These are phyloP conservation scores for Suhomyces canberraensis DNA, from an alignment of 805 yeast genomes.

Conservation along the genomic window DNA sequence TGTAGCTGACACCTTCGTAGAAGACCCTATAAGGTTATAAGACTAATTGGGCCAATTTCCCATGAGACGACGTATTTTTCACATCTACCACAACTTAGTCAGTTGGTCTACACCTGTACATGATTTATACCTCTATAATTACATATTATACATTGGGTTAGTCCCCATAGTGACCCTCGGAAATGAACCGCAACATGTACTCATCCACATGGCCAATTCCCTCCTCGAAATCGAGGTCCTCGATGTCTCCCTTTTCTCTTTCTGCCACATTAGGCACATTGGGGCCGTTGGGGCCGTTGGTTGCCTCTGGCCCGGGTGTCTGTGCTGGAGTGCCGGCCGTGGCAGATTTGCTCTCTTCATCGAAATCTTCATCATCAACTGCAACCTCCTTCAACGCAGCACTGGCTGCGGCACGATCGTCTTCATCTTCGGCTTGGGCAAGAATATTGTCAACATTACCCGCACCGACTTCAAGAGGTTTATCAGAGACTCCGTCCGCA, in stretches of 20 bases:
- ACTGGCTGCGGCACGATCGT: constrained; percentile 83
- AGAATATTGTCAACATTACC: constrained; percentile 53
- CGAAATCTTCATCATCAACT: constrained; percentile 82
- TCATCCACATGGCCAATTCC: constrained; percentile 87
- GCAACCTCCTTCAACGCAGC: constrained; percentile 84
- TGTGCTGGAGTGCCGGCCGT: constrained; percentile 24
- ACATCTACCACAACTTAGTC: too few relatives aligned
- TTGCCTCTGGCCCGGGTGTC: constrained; percentile 24
- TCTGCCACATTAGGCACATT: constrained; percentile 7
- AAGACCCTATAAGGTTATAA: too few relatives aligned
- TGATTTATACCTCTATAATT: background rate
- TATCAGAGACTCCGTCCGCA: constrained; percentile 36
- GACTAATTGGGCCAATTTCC: too few relatives aligned
- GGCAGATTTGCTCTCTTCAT: constrained; percentile 39
- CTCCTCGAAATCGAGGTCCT: constrained; percentile 50
- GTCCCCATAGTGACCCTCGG: constrained; percentile 64
- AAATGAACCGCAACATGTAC: constrained; percentile 90
- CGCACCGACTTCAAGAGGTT: constrained; percentile 32
- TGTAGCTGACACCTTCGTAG: too few relatives aligned
- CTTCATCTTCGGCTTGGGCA: constrained; percentile 95
- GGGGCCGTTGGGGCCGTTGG: constrained; percentile 4
- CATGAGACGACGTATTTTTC: too few relatives aligned
- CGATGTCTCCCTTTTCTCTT: constrained; percentile 16
- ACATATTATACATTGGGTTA: constrained; percentile 6
- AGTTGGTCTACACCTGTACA: too few relatives aligned